Percentiles rank a stretch among this genome's conserved stretches.
phyloP scores from a whole-genome alignment of 1,284 basidiomycete genomes.

The Trametes sp. region DNA sequence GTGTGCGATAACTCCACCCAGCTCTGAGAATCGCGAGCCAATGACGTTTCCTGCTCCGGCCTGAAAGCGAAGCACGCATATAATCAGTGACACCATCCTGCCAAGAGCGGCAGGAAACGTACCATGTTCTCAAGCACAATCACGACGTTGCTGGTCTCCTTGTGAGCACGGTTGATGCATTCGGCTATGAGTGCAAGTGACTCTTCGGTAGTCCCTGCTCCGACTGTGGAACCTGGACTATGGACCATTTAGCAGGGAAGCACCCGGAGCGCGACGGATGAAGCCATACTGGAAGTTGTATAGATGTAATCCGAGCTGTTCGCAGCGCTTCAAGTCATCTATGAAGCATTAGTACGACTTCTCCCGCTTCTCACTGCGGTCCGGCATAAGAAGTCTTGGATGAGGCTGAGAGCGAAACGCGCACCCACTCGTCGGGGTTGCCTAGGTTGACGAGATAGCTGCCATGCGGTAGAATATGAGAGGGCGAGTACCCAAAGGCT shows the following conservation, averaged over 20 bases:
- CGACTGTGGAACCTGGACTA: conserved; percentile 86
- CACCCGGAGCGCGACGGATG: not conserved
- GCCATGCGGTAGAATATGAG: conserved; percentile 80
- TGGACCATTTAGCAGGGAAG: not conserved
- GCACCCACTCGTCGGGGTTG: conserved; percentile 74
- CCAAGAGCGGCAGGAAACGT: not conserved
- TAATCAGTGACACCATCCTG: not conserved
- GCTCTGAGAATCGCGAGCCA: conserved; percentile 74
- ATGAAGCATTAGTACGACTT: conserved; percentile 85
- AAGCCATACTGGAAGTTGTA: conserved; percentile 86
- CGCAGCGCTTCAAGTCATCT: conserved; percentile 85
- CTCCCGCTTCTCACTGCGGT: conserved; percentile 69
- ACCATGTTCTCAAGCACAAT: conserved; percentile 90
- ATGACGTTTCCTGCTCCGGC: conserved; percentile 85
- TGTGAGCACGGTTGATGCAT: conserved; percentile 80
- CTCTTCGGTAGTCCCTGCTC: conserved; percentile 65
- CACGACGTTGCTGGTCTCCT: conserved; percentile 68
- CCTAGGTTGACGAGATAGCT: conserved; percentile 89
- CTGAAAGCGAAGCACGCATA: conserved; percentile 45
- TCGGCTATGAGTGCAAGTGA: conserved; percentile 75
- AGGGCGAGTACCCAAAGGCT: conserved; percentile 63
- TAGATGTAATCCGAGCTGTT: conserved; percentile 74
- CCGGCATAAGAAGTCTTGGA: not conserved
- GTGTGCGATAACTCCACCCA: conserved; percentile 73
- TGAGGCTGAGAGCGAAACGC: not conserved